Conservation (phyloP, 805 yeast genomes). For the Candida hungchunana region DNA sequence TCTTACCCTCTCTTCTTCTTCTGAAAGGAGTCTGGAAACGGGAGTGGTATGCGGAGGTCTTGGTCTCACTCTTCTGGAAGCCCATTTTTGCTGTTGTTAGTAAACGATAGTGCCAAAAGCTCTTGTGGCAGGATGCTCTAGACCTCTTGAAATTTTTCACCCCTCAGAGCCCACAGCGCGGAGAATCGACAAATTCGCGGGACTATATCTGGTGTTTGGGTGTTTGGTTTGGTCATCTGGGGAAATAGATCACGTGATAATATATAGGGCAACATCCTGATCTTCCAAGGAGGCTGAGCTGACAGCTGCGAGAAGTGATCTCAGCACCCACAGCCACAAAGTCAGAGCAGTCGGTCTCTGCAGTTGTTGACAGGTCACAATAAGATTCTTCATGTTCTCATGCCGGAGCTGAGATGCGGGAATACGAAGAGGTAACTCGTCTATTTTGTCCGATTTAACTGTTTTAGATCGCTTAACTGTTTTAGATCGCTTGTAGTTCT, state of each 20-base stretch:
- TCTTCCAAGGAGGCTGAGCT: not conserved
- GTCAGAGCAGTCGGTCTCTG: too few relatives aligned
- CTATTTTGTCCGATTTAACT: too few relatives aligned
- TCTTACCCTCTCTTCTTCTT: conserved; percentile 99
- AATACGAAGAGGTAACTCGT: too few relatives aligned
- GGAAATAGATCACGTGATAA: not conserved
- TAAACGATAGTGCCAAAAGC: not conserved
- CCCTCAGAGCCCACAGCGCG: not conserved
- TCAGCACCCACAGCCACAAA: too few relatives aligned
- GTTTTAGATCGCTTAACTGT: too few relatives aligned
- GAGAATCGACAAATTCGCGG: conserved; percentile 1
- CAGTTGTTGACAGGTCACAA: too few relatives aligned
- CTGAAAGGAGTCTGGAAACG: conserved; percentile 99
- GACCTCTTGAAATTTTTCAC: not conserved
- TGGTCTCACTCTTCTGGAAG: conserved; percentile 58
- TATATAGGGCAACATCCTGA: not conserved
- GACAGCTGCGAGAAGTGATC: too few relatives aligned
- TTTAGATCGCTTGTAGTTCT: too few relatives aligned
- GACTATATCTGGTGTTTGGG: not conserved
- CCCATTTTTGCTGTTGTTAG: conserved; percentile 48
- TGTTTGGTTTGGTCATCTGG: too few relatives aligned
- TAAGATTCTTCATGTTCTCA: too few relatives aligned
- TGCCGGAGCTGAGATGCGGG: too few relatives aligned
- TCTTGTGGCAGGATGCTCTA: not conserved
- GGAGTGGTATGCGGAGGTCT: conserved; percentile 94